A percentile compares a stretch with the other conserved stretches of the same genome.
Evolutionary conservation across 2,329 filamentous ascomycete species (phyloP).

Genomic region (Clonostachys byssicola): DNA sequence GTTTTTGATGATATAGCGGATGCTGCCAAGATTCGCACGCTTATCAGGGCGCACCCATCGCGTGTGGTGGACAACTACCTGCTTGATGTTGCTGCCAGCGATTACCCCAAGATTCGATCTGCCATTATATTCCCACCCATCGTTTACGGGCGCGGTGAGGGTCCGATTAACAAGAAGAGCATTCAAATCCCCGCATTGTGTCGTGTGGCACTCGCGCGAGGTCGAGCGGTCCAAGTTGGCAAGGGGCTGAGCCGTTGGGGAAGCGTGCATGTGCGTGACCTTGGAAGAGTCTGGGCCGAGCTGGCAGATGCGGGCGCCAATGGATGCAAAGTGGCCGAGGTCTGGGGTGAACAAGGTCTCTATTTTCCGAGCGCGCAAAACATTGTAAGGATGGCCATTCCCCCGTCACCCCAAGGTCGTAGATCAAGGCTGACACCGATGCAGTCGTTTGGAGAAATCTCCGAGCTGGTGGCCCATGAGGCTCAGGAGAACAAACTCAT

Average conservation of each 20-base stretch:
- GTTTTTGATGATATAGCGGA: slow-evolving; percentile 28
- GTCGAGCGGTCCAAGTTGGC: slow-evolving; percentile 23
- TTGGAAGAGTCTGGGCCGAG: slow-evolving; percentile 17
- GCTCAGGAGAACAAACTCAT: slow-evolving; percentile 17
- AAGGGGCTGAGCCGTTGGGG: slow-evolving; percentile 26
- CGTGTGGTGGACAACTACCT: slow-evolving; percentile 30
- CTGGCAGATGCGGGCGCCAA: slow-evolving; percentile 21
- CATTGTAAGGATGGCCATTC: slow-evolving; percentile 11
- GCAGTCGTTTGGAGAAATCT: slow-evolving; percentile 22
- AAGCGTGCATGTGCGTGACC: slow-evolving; percentile 25
- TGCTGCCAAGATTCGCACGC: slow-evolving; percentile 13
- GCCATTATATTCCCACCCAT: slow-evolving; percentile 27
- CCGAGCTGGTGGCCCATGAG: slow-evolving; percentile 14
- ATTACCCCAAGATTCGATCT: slow-evolving; percentile 18
- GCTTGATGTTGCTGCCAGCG: slow-evolving; percentile 16
- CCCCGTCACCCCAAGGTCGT: not conserved
- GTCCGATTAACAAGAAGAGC: slow-evolving; percentile 31
- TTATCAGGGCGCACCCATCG: slow-evolving; percentile 16
- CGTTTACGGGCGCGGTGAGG: slow-evolving; percentile 32
- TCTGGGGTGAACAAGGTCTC: slow-evolving; percentile 31
- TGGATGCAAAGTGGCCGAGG: slow-evolving; percentile 7
- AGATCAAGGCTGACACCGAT: not conserved
- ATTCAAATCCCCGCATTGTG: slow-evolving; percentile 32
- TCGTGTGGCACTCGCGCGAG: slow-evolving; percentile 21
- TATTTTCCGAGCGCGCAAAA: slow-evolving; percentile 24